Evolutionary conservation across 148 eudicot genomes (phyloP), one percentile per base, ranked within the genome.

Genomic region (Diospyros kaki): DNA sequence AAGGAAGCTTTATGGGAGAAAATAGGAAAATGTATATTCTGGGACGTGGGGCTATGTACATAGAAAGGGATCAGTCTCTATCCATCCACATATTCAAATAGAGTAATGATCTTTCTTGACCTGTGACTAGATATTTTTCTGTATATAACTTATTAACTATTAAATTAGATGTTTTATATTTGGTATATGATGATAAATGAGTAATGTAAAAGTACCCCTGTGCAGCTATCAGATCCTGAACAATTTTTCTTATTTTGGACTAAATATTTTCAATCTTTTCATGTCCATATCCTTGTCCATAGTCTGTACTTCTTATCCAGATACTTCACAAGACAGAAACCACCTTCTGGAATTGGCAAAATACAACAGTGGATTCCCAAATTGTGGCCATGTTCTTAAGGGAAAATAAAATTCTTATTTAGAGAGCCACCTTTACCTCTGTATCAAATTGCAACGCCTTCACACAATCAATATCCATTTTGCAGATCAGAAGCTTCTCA

Each of bases 401-500:
- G 62, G 28, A 67, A 71, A 58, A 46, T 39, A 15, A 68, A 54
- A 41, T 13, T 58, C 1, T 44, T 50, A 43, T 48, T 46, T 40
- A 38, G 68, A 58, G 44, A 6, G 14, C 73, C 14, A 73, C 9
- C 68, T 44, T 65, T 88, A 95, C 99, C 96, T 95, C 98, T 58
- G 97, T 88, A 72, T 91, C 92, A 80, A 90, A 93, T 6, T 85
- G 94, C 83, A 95, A 82, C 64, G 90, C 82, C 87, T 93, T 95
- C 75, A 89, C 85, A 71, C 98, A 95, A 58, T 95, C 99, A 75
- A 86, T 75, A 81, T 93, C 97, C 90, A 89, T 80, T 83, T 93
- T 95, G 87, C 99, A 95, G 68, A 89, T 83, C 73, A 95, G 80
- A 80, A 95, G 93, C 84, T 87, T 95, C 84, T 88, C 90, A 80